These are phyloP conservation scores for Apiospora pterosperma DNA, from an alignment of 2,329 filamentous ascomycete species.

Conservation along the genomic window DNA sequence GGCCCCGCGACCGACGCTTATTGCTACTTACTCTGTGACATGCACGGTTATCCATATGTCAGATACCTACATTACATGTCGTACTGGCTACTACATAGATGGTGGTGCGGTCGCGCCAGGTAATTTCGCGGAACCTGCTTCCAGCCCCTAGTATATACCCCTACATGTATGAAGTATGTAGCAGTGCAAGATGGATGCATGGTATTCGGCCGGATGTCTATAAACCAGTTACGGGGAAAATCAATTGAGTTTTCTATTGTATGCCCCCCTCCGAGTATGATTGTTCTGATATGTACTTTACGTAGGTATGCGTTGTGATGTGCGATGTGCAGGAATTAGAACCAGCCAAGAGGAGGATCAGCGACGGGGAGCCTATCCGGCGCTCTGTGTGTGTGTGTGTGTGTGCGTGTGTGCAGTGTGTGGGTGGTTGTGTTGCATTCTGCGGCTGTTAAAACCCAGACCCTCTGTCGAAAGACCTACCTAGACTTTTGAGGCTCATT, in stretches of 20 bases:
- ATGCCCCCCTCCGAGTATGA: too few relatives aligned
- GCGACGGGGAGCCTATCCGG: background rate
- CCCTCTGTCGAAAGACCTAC: background rate
- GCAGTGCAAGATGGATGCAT: background rate
- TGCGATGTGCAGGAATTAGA: background rate
- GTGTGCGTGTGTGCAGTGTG: background rate
- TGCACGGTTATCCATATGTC: background rate
- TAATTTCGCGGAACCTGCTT: background rate
- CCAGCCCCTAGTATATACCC: background rate
- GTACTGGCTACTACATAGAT: background rate
- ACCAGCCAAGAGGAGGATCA: too few relatives aligned
- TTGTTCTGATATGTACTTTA: background rate
- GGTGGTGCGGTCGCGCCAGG: background rate
- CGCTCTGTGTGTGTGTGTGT: background rate
- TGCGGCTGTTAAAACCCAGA: background rate
- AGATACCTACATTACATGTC: background rate
- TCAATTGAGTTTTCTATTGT: background rate
- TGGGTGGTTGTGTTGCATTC: background rate
- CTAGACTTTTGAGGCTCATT: conserved; percentile 1
- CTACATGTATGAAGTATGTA: background rate
- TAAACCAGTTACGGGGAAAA: background rate
- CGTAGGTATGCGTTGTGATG: background rate
- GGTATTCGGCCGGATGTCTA: background rate
- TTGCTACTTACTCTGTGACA: background rate
- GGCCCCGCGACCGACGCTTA: background rate